phyloP scores from a whole-genome alignment of 202 grass and related monocot species.

The Hordeum pubiflorum region DNA sequence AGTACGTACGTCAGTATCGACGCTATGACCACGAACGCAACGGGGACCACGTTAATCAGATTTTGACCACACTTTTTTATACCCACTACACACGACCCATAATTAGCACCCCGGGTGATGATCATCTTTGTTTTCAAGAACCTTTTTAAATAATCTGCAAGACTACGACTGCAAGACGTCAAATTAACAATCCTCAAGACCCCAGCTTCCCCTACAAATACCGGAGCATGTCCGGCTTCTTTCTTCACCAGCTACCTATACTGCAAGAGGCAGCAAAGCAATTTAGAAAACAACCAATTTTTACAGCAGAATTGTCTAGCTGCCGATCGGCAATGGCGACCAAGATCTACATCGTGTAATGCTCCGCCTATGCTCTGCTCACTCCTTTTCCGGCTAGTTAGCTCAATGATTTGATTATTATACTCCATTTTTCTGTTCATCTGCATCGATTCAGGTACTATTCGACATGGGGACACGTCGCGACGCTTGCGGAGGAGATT shows the following conservation, averaged over 20 bases:
- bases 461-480: too few species aligned
- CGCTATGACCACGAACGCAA: neutral
- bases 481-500: too few species aligned
- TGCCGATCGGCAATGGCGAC: neutral
- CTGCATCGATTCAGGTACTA: too few species aligned
- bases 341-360: slow-evolving; percentile 11
- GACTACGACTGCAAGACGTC: neutral
- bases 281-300: neutral
- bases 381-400: too few species aligned
- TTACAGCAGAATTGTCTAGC: neutral
- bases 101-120: neutral
- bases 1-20: neutral
- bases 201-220: neutral
- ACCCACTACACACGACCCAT: neutral
- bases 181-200: neutral
- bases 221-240: neutral
- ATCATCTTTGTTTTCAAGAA: neutral
- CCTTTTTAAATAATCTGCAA: neutral
- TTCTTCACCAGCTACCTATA: neutral
- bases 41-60: too few species aligned
- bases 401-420: too few species aligned
- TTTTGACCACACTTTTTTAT: neutral
- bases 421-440: too few species aligned
- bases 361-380: neutral
- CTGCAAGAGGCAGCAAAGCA: neutral